Conservation (phyloP, 179 eudicot genomes). For the Actinidia arguta region DNA sequence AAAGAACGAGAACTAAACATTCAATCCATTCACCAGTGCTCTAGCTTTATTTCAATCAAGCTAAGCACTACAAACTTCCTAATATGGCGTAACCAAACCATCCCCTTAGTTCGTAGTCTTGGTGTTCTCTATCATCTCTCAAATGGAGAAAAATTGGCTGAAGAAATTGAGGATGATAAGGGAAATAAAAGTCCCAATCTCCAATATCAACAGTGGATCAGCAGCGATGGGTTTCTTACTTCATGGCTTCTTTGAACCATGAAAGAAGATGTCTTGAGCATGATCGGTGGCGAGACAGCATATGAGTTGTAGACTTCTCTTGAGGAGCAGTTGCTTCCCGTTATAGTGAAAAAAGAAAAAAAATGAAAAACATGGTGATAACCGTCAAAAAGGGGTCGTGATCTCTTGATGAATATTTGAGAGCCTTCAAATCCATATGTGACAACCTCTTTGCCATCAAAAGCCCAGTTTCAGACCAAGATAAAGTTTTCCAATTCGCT, state of each 20-base stretch:
- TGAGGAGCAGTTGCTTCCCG: not conserved
- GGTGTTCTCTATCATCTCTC: constrained; percentile 12
- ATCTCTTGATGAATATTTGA: constrained; percentile 5
- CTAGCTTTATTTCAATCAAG: constrained; percentile 18
- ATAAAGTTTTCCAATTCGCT: constrained; percentile 14
- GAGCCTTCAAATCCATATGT: not conserved
- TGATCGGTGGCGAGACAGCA: not conserved
- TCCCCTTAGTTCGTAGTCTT: not conserved
- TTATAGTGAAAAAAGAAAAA: not conserved
- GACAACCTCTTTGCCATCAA: constrained; percentile 15
- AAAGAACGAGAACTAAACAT: constrained; percentile 1
- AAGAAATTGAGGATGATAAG: not conserved
- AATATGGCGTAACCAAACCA: constrained; percentile 3
- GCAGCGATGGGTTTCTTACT: constrained; percentile 8
- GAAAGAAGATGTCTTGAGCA: not conserved
- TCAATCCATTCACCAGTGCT: constrained; percentile 18
- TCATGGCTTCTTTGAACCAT: constrained; percentile 21
- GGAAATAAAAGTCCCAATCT: not conserved
- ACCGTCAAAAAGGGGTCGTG: not conserved
- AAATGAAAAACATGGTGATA: not conserved
- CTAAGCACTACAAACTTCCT: not conserved
- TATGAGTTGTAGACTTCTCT: constrained; percentile 9
- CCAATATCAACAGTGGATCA: not conserved
- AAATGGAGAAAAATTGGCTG: not conserved
- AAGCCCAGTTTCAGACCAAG: not conserved